Evolutionary conservation across 139 green algal species (phyloP).

Genomic region (Gonium pectorale): DNA sequence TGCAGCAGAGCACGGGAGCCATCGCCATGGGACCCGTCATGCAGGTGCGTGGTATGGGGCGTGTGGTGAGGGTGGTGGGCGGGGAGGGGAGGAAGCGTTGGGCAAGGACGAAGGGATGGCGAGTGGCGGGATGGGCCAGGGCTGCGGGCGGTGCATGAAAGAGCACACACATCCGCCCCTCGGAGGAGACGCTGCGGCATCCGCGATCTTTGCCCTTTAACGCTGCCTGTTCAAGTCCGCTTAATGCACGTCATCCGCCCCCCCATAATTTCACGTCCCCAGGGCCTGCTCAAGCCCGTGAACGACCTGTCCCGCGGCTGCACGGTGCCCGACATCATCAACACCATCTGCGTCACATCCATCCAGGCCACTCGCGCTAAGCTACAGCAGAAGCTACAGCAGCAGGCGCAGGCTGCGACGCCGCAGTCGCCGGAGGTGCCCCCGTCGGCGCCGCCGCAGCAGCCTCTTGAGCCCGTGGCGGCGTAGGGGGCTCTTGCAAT

Average conservation of each 20-base stretch:
- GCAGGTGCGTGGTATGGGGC: slow-evolving; percentile 49
- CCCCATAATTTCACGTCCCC: slow-evolving; percentile 67
- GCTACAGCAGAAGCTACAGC: too few species aligned
- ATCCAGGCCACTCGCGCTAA: slow-evolving; percentile 72
- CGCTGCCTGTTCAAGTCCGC: too few species aligned
- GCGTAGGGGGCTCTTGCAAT: too few species aligned
- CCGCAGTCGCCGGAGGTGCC: too few species aligned
- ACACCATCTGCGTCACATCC: slow-evolving; percentile 87
- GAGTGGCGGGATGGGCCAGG: neutral
- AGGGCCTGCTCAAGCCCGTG: slow-evolving; percentile 88
- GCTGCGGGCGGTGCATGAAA: too few species aligned
- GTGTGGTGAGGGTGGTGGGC: neutral
- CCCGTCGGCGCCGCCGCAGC: too few species aligned
- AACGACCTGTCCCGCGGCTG: slow-evolving; percentile 94
- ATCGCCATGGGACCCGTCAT: slow-evolving; percentile 92
- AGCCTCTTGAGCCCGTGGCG: too few species aligned
- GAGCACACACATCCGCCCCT: too few species aligned
- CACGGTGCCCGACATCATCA: slow-evolving; percentile 93
- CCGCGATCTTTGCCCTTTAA: too few species aligned
- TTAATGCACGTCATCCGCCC: neutral
- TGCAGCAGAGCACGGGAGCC: slow-evolving; percentile 80
- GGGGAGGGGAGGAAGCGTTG: neutral
- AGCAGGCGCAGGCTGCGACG: too few species aligned
- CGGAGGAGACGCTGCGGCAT: too few species aligned
- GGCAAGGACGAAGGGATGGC: neutral